Percentiles rank a stretch among this genome's conserved stretches.
These are phyloP conservation scores for Mucor circinelloides DNA, from an alignment of 371 early-diverging fungal genomes.

Conservation along the genomic window DNA sequence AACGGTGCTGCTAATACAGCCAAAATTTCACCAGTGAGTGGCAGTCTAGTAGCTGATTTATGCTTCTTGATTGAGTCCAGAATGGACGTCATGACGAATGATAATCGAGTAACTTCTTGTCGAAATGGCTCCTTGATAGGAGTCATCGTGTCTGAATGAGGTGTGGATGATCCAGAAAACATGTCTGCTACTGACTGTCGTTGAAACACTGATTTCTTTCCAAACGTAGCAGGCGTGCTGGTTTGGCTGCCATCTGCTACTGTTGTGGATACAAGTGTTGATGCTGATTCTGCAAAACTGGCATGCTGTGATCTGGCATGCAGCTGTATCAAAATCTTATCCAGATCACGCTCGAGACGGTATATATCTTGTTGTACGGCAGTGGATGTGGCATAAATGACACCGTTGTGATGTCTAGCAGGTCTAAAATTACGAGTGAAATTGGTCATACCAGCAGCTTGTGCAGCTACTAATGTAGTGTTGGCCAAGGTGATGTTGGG, in stretches of 20 bases:
- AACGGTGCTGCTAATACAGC: conserved; percentile 41
- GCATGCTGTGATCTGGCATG: conserved; percentile 22
- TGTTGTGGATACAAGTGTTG: not conserved
- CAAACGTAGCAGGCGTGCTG: not conserved
- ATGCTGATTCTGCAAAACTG: conserved; percentile 22
- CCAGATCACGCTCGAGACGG: conserved; percentile 42
- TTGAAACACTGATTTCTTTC: conserved; percentile 8
- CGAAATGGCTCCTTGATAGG: not conserved
- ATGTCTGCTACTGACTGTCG: conserved; percentile 6
- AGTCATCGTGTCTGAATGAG: not conserved
- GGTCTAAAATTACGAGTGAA: conserved; percentile 26
- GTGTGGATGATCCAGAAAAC: not conserved
- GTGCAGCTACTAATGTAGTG: conserved; percentile 31
- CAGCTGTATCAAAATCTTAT: conserved; percentile 30
- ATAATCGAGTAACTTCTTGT: conserved; percentile 18
- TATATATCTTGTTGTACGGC: conserved; percentile 52
- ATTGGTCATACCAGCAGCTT: conserved; percentile 33
- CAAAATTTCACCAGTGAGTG: conserved; percentile 36
- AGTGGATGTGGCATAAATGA: conserved; percentile 40
- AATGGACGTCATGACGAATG: conserved; percentile 23
- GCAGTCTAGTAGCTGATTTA: conserved; percentile 41
- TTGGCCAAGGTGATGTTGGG: conserved; percentile 13
- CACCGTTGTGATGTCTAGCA: conserved; percentile 26
- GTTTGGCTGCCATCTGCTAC: not conserved
- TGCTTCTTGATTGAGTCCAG: conserved; percentile 37